phyloP scores from a whole-genome alignment of 495 filamentous ascomycete species.

The Jackrogersella minutella region DNA sequence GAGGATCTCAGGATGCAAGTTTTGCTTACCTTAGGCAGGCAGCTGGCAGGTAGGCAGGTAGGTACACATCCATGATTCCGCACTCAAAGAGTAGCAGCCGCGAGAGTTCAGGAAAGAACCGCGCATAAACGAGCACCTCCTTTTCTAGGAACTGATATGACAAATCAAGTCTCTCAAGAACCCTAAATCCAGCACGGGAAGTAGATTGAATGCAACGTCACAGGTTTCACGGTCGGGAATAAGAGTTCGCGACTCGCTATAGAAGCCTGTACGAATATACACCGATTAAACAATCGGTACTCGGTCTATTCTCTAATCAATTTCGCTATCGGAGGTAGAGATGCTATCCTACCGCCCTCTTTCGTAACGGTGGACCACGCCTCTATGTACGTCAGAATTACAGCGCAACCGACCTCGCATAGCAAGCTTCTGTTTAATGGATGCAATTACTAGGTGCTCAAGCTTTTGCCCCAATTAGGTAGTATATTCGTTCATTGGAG shows the following conservation, averaged over 20 bases:
- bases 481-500: background rate
- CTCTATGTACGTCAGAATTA: background rate
- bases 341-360: background rate
- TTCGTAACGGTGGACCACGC: background rate
- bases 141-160: background rate
- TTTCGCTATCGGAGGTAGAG: background rate
- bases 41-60: too few species aligned
- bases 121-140: background rate
- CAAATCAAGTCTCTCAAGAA: background rate
- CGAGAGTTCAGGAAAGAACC: background rate
- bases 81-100: background rate
- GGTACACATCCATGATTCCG: background rate
- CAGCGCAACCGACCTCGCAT: background rate
- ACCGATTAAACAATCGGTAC: background rate
- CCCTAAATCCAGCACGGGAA: background rate
- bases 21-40: conserved; percentile 4
- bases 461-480: background rate
- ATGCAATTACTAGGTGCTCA: background rate
- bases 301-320: background rate
- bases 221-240: background rate
- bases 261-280: background rate
- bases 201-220: background rate
- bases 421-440: too few species aligned
- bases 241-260: background rate
- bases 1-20: background rate